Base-by-base conservation (phyloP, 2,329 filamentous ascomycete species). In the Fusarium sp. region DNA sequence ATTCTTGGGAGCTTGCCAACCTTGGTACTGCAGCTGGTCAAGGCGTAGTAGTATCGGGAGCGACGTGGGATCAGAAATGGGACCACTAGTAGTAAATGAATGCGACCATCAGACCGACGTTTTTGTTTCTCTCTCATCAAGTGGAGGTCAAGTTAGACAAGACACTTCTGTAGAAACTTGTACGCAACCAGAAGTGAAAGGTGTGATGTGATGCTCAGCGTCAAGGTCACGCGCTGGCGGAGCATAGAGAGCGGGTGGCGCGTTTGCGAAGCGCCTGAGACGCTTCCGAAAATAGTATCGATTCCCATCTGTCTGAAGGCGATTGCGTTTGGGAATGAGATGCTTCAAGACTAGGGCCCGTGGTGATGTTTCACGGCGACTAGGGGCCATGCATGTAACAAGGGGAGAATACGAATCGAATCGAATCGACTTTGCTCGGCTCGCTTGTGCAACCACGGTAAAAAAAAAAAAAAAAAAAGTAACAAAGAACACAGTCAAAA, bases 211-310 rank as follows among this genome's bases (percentile, higher is more conserved):
- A 22, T 36, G 22, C 13, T 34, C 26, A 58, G 39, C 38, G 39
- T 50, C 34, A 40, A 51, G 9, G 24, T 38, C 36, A 46, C 38
- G 58, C 38, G 49, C 57, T 28, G 22, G n/a, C 28, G 36, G 45
- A 26, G 43, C 31, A 51, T 38, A 45, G 53, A 46, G 62, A 49
- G 70, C 58, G 62, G 63, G 50, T 70, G 63, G 62, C 71, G 57
- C 68, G 62, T 69, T 62, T 70, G 49, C 53, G 71, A 72, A 65
- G 67, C 67, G 67, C 63, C 66, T 73, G 66, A 73, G 69, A 73
- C 71, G 54, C 49, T 50, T 69, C 71, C 62, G 46, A 71, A 73
- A 73, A 73, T 73, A 73, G 71, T 52, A 62, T 28, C 36, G 40
- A 58, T 19, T 49, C 24, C 62, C 56, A 62, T 67, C 52, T 58